A percentile compares a stretch with the other conserved stretches of the same genome.
Conservation (phyloP, 208 protist species). For the Phytomonas francai region DNA sequence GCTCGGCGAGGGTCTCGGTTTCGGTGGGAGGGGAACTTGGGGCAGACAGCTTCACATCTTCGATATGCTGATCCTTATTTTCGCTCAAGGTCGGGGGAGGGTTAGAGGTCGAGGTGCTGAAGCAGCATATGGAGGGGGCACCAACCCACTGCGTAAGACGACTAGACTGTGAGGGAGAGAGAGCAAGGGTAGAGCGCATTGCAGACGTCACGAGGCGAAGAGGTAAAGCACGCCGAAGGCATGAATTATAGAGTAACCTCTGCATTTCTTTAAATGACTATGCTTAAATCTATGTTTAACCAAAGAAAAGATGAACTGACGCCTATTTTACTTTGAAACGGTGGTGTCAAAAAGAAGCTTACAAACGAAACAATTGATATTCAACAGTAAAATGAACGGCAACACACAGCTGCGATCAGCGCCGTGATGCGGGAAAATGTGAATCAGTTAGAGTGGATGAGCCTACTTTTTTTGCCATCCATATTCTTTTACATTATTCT, state of each 20-base stretch:
- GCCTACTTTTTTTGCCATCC: no score
- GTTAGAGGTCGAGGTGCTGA: conserved; percentile 2
- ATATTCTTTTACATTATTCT: no score
- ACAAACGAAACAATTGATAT: not conserved
- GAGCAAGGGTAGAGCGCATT: no score
- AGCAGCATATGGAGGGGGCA: not conserved
- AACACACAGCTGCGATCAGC: not conserved
- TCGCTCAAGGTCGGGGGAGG: not conserved
- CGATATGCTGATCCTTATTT: not conserved
- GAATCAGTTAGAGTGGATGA: no score
- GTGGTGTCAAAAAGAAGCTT: conserved; percentile 1
- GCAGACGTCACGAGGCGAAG: no score
- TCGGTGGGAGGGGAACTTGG: not conserved
- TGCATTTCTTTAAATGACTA: not conserved
- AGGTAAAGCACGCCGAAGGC: no score
- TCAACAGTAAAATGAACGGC: not conserved
- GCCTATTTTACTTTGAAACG: not conserved
- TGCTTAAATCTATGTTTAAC: not conserved
- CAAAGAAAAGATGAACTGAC: conserved; percentile 1
- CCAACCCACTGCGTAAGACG: no score
- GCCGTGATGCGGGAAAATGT: no score
- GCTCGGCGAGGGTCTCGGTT: conserved; percentile 19
- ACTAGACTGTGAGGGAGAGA: no score
- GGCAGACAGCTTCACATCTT: not conserved
- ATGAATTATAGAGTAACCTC: no score